These are phyloP conservation scores for Pittosporum tobira DNA, from an alignment of 129 eudicot genomes.

Conservation along the genomic window DNA sequence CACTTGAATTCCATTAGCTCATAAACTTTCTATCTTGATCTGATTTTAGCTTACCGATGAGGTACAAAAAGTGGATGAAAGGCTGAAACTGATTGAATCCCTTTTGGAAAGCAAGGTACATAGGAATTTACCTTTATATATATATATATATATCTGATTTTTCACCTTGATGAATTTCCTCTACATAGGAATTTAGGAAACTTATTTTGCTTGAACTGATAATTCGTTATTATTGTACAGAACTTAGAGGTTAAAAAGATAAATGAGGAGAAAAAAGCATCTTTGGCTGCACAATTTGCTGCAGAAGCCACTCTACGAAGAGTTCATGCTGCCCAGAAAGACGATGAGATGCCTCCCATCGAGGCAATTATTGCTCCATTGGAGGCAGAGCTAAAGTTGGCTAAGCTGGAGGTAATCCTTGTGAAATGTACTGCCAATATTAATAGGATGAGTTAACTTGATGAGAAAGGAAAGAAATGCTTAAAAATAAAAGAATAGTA, in stretches of 20 bases:
- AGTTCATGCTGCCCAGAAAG: constrained; percentile 93
- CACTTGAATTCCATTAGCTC: no score
- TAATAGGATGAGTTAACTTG: neutral
- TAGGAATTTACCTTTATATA: no score
- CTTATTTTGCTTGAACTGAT: neutral
- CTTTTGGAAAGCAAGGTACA: constrained; percentile 86
- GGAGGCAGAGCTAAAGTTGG: constrained; percentile 86
- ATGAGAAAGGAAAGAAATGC: no score
- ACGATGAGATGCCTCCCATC: constrained; percentile 88
- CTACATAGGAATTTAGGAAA: neutral
- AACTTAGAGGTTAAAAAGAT: constrained; percentile 68
- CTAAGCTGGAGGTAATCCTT: constrained; percentile 56
- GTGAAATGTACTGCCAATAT: neutral
- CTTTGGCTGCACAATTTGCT: constrained; percentile 87
- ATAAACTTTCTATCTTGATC: neutral
- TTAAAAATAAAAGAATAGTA: neutral
- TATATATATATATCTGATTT: no score
- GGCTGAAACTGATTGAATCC: constrained; percentile 67
- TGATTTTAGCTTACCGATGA: constrained; percentile 50
- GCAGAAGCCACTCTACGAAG: constrained; percentile 97
- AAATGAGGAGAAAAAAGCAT: constrained; percentile 78
- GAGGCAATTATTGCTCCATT: constrained; percentile 89
- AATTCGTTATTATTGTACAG: constrained; percentile 24
- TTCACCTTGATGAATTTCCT: neutral
- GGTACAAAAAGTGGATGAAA: constrained; percentile 61